Percentiles rank a stretch among this genome's conserved stretches.
phyloP scores from a whole-genome alignment of 352 stramenopile species.

The Pythium phragmiticola region DNA sequence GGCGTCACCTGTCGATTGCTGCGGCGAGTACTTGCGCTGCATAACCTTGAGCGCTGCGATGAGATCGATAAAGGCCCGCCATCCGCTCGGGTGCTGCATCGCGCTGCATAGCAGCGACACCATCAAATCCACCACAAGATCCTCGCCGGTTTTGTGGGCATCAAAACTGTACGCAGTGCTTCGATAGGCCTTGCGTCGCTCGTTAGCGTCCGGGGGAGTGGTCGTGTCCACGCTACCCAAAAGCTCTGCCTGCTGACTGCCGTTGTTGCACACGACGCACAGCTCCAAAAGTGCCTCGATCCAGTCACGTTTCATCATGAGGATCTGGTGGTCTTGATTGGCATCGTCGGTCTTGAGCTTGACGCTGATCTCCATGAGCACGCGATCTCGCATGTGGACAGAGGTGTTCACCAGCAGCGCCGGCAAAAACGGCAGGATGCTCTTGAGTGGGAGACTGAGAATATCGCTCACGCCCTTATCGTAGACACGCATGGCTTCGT shows the following conservation, averaged over 20 bases:
- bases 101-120: constrained; percentile 74
- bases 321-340: constrained; percentile 69
- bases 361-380: constrained; percentile 88
- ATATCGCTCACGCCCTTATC: constrained; percentile 37
- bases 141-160: constrained; percentile 67
- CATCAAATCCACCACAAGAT: constrained; percentile 81
- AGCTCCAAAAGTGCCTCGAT: constrained; percentile 72
- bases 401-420: constrained; percentile 58
- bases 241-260: neutral
- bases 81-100: constrained; percentile 65
- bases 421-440: constrained; percentile 72
- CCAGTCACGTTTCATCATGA: constrained; percentile 76
- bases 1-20: neutral
- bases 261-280: constrained; percentile 47
- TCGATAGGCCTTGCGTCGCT: neutral
- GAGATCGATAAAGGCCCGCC: constrained; percentile 64
- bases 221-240: neutral
- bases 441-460: constrained; percentile 57
- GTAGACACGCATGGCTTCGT: constrained; percentile 11
- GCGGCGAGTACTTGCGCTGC: constrained; percentile 55
- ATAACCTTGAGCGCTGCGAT: constrained; percentile 60
- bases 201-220: neutral
- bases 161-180: constrained; percentile 53
- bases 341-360: constrained; percentile 79
- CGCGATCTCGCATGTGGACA: constrained; percentile 58